Evolutionary conservation across 2,329 filamentous ascomycete species (phyloP), one percentile per base, ranked within the genome.

Genomic region (Ascochyta fabae): DNA sequence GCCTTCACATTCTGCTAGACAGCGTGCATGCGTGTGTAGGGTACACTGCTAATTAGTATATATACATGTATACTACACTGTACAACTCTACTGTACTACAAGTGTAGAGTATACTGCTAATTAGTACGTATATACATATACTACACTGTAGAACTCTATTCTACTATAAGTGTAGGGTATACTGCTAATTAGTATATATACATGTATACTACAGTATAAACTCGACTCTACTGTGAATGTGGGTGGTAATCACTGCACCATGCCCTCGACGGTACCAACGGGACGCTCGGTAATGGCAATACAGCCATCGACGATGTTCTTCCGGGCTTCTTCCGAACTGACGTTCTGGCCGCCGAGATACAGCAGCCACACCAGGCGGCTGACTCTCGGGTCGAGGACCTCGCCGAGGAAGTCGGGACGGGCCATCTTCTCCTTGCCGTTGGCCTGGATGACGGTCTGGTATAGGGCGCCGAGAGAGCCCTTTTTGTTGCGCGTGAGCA

Each of bases 241-340:
- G 35, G 4, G 8, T 22, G 7, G 1, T 3, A 3, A 34, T 29
- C n/a, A 42, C 26, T 42, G 40, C 5, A 54, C 51, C 45, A 54
- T 54, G 7, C 91, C 85, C 45, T 91, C 90, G 1, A 96, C 88
- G 0, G 91, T 96, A 1, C 93, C 94, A 15, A 96, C 85, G 0
- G 95, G 95, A 61, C 94, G 80, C 76, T 92, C 90, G 1, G 95
- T 92, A 77, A 97, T 90, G 64, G 88, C 88, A 82, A 98, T 88
- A 58, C 96, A 84, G 0, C 95, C 95, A 43, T 96, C 87, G 3
- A 96, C 89, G 46, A 99, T 89, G 65, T 85, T 96, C 76, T 86
- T 82, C 64, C 94, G 84, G 15, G 92, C 91, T 3, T 84, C 81
- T 74, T 96, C 92, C 60, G 91, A 96, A 27, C 92, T 92, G 9